A percentile compares a stretch with the other conserved stretches of the same genome.
Evolutionary conservation across 352 stramenopile genomes (phyloP).

Genomic region (Elongisporangium prolatum): DNA sequence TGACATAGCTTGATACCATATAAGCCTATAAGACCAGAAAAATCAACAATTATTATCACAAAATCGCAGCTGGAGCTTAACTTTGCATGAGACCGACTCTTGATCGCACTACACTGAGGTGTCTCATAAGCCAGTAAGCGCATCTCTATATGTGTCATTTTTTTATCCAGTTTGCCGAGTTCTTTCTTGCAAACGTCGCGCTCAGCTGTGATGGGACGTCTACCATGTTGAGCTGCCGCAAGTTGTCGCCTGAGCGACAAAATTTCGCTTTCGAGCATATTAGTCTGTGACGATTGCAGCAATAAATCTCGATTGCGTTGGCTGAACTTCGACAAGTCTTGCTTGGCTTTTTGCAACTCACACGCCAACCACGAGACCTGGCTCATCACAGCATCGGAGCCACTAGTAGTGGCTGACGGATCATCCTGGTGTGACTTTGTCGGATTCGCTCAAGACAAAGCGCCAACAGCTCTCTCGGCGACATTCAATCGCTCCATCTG

Average conservation of each 20-base stretch:
- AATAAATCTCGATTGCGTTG: not conserved
- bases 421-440: not conserved
- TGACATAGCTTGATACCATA: not conserved
- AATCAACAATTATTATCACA: not conserved
- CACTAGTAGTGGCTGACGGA: not conserved
- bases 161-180: not conserved
- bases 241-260: not conserved
- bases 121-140: not conserved
- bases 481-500: slow-evolving; percentile 19
- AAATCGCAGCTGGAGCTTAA: not conserved
- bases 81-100: not conserved
- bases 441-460: slow-evolving; percentile 8
- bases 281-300: not conserved
- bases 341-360: not conserved
- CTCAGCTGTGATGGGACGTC: not conserved
- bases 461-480: slow-evolving; percentile 20
- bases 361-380: not conserved
- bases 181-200: not conserved
- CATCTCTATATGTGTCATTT: not conserved
- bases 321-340: not conserved
- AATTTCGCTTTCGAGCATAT: not conserved
- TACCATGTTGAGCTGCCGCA: not conserved
- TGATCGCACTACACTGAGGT: not conserved
- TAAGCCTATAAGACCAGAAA: not conserved
- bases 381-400: not conserved